Evolutionary conservation across 2,329 filamentous ascomycete species (phyloP).

Genomic region (Xylaria sp.): DNA sequence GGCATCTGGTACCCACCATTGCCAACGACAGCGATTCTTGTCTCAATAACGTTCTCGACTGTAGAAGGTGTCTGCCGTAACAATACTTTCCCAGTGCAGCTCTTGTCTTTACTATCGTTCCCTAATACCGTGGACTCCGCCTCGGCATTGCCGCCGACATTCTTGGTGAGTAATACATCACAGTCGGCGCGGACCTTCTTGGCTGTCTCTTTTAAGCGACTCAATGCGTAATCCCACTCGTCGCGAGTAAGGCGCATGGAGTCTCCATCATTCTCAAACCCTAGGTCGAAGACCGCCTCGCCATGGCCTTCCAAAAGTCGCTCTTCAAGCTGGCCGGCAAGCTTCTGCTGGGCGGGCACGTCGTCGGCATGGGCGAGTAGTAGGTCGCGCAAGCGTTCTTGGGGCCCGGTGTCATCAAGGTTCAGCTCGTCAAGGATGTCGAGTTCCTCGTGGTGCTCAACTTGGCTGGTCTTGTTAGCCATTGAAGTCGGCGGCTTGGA

Average conservation of each 20-base stretch:
- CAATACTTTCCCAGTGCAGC: conserved; percentile 83
- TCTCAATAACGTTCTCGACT: conserved; percentile 90
- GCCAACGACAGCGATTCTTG: conserved; percentile 92
- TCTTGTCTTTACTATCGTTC: conserved; percentile 66
- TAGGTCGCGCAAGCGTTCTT: conserved; percentile 73
- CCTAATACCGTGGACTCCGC: conserved; percentile 55
- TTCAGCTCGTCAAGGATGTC: conserved; percentile 83
- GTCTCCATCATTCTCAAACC: conserved; percentile 87
- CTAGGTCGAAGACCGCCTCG: conserved; percentile 89
- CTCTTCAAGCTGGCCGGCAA: conserved; percentile 67
- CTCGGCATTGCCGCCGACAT: conserved; percentile 79
- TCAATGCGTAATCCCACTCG: conserved; percentile 75
- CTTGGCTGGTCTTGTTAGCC: conserved; percentile 59
- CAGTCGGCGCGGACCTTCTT: conserved; percentile 71
- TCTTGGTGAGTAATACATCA: conserved; percentile 83
- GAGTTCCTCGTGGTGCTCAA: conserved; percentile 89
- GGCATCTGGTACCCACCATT: conserved; percentile 66
- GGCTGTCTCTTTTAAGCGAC: conserved; percentile 67
- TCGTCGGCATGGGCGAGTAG: conserved; percentile 63
- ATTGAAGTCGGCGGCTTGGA: conserved; percentile 37
- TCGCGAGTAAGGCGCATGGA: conserved; percentile 74
- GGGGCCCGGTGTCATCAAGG: conserved; percentile 69
- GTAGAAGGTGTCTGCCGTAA: conserved; percentile 73
- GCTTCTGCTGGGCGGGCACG: conserved; percentile 62
- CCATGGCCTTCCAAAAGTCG: conserved; percentile 82